phyloP scores from a whole-genome alignment of 371 early-diverging fungal species.

The Actinomortierella wolfii region DNA sequence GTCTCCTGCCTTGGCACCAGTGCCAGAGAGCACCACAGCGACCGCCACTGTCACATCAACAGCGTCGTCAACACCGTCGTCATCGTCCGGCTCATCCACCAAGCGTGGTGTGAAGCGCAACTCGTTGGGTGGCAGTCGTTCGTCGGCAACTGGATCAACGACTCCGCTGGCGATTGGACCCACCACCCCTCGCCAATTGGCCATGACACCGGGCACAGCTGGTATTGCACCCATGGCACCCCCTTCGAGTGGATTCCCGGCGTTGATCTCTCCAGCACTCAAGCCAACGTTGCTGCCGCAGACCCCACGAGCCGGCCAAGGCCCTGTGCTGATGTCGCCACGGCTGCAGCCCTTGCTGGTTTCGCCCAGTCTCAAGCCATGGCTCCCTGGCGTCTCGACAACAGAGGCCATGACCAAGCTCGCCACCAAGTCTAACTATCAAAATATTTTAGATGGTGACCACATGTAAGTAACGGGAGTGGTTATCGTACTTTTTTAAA shows the following conservation, averaged over 20 bases:
- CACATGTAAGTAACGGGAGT: conserved; percentile 69
- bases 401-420: conserved; percentile 49
- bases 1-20: too few species aligned
- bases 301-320: conserved; percentile 23
- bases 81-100: conserved; percentile 12
- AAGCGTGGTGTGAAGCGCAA: conserved; percentile 34
- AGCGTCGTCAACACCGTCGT: background rate
- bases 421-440: conserved; percentile 86
- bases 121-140: background rate
- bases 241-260: conserved; percentile 21
- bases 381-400: conserved; percentile 43
- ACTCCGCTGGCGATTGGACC: conserved; percentile 24
- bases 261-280: conserved; percentile 34
- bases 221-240: conserved; percentile 27
- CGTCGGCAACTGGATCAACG: conserved; percentile 12
- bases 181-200: conserved; percentile 12
- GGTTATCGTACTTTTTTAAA: too few species aligned
- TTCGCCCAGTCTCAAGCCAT: conserved; percentile 57
- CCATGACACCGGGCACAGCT: background rate
- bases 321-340: conserved; percentile 18
- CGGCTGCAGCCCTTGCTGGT: conserved; percentile 27
- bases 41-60: conserved; percentile 7
- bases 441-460: conserved; percentile 82
- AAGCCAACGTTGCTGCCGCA: conserved; percentile 40
- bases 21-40: background rate